Evolutionary conservation across 2,329 filamentous ascomycete species (phyloP).

Genomic region (Paecilomyces niveus): DNA sequence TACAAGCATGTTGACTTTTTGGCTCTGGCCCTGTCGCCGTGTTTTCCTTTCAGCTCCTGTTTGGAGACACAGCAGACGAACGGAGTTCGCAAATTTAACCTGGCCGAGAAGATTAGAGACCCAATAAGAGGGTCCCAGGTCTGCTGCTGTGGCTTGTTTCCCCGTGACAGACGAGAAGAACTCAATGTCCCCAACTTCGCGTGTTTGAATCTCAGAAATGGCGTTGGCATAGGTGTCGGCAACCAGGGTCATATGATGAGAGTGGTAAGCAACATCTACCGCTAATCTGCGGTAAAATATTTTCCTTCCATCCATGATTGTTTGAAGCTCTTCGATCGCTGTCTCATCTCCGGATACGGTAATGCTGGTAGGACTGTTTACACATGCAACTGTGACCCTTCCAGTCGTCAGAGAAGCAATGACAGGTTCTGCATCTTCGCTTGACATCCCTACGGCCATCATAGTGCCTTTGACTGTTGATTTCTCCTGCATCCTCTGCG

Average conservation of each 20-base stretch:
- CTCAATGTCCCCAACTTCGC: not conserved
- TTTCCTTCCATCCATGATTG: constrained; percentile 13
- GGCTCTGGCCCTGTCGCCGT: not conserved
- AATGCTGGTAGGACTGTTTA: constrained; percentile 20
- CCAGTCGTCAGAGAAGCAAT: constrained; percentile 1
- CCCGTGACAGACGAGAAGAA: constrained; percentile 14
- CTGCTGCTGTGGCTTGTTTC: constrained; percentile 3
- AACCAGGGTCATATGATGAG: constrained; percentile 12
- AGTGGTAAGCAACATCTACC: constrained; percentile 18
- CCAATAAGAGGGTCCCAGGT: constrained; percentile 6
- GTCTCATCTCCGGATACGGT: constrained; percentile 20
- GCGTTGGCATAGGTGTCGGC: not conserved
- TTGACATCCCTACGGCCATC: constrained; percentile 8
- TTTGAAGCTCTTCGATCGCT: constrained; percentile 24
- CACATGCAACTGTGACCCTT: constrained; percentile 7
- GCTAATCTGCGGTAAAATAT: constrained; percentile 12
- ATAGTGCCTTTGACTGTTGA: constrained; percentile 5
- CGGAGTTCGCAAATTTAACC: constrained; percentile 7
- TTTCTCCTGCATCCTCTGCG: constrained; percentile 1
- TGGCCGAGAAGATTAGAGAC: constrained; percentile 7
- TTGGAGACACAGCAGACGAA: not conserved
- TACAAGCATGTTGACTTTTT: constrained; percentile 7
- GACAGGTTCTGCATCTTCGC: constrained; percentile 1
- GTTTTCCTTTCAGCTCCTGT: not conserved
- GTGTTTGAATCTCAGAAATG: not conserved